Base-by-base conservation (phyloP, 2,329 filamentous ascomycete genomes). In the Aspergillus felis region DNA sequence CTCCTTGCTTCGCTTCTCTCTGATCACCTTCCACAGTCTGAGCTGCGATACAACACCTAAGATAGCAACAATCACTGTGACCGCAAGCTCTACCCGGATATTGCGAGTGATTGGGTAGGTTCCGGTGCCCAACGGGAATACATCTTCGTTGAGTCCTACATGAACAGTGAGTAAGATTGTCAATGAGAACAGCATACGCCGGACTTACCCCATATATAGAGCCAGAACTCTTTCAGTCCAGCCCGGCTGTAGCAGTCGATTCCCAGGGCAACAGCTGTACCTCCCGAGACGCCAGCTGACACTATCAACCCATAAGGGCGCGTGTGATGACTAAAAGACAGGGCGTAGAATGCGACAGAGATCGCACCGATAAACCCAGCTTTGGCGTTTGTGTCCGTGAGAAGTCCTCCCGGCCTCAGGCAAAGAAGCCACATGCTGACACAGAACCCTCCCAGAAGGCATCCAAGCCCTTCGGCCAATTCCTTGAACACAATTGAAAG, bases 191-290 rank as follows among this genome's bases (percentile, higher is more conserved):
- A 17, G 4, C 5, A 7, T 7, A 38, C 4, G 22, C 27, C 4
- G 32, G 7, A 51, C 81, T 73, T 71, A 85, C 83, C 79, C 93
- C 93, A 97, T 41, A 96, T 81, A 71, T 95, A 97, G 5, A 91
- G 83, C 93, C 93, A 97, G 65, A 97, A 97, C 72, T 97, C 93
- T 73, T 96, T 97, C 66, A 96, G 78, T 0, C 93, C 93, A n/a
- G 92, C 91, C 61, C 86, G 82, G 67, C 87, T 93, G 66, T 93
- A 95, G 73, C 91, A 96, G 71, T 97, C 93, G 57, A 97, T 89
- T 2, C 93, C 93, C 2, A 97, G 75, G 14, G 96, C 84, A 0
- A 88, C 81, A 3, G 85, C 85, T 0, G 91, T 96, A 3, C 91
- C 88, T 7, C 93, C 93, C 4, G 86, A 82, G 69, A 97, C 95